These are phyloP conservation scores for Raphanus raphanistrum DNA, from an alignment of 345 rosid species.

Conservation along the genomic window DNA sequence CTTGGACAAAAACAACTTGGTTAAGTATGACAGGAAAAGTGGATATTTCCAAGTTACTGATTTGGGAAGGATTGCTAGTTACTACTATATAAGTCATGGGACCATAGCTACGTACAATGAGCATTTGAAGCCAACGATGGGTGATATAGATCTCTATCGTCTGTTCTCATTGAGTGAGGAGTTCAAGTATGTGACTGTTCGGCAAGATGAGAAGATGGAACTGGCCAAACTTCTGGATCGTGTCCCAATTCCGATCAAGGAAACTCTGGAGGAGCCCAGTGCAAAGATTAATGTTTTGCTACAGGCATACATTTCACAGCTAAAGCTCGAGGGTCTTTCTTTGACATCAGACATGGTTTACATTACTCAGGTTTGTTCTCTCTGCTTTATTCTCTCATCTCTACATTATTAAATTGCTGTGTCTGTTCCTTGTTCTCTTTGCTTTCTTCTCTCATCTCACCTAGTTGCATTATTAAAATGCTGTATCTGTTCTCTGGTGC, in stretches of 20 bases:
- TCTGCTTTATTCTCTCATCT: slow-evolving; percentile 2
- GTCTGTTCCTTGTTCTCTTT: no score
- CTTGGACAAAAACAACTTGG: slow-evolving; percentile 83
- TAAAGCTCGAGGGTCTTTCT: slow-evolving; percentile 95
- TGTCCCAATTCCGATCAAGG: slow-evolving; percentile 81
- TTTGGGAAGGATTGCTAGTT: slow-evolving; percentile 89
- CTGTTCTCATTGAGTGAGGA: slow-evolving; percentile 90
- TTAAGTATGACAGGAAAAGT: slow-evolving; percentile 86
- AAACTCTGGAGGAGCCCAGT: no score
- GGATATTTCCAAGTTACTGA: slow-evolving; percentile 69
- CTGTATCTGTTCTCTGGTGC: slow-evolving; percentile 12
- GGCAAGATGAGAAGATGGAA: slow-evolving; percentile 99
- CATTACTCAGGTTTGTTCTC: slow-evolving; percentile 73
- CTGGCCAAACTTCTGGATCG: slow-evolving; percentile 89
- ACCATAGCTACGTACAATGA: slow-evolving; percentile 89
- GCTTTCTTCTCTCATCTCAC: no score
- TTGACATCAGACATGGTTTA: slow-evolving; percentile 90
- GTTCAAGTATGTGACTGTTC: slow-evolving; percentile 88
- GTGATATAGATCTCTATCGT: slow-evolving; percentile 84
- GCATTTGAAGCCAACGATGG: slow-evolving; percentile 96
- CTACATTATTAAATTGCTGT: background rate
- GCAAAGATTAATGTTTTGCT: no score
- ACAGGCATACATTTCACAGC: no score
- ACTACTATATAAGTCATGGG: slow-evolving; percentile 85
- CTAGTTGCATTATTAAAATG: no score